Base-by-base conservation (phyloP, 495 filamentous ascomycete species). In the Talaromyces thailandensis region DNA sequence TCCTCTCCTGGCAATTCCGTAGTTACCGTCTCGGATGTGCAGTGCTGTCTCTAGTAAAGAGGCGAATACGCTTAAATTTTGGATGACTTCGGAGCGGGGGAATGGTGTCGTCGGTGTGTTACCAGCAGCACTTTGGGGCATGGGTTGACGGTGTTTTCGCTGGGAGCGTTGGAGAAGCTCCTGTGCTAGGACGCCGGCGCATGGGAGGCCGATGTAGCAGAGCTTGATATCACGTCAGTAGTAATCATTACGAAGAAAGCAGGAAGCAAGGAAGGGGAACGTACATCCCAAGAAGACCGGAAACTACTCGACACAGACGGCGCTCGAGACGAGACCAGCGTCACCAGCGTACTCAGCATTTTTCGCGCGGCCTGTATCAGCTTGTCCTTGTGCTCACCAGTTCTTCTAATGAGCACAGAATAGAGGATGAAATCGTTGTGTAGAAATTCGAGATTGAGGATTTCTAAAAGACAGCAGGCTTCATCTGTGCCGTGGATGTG, bases 381-480 rank as follows among this genome's bases (percentile, higher is more conserved):
- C 31, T 75, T 70, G 8, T 73, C 73, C 37, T 75, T 74, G 24
- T 78, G 69, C 2, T 67, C 63, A 3, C 75, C 70, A 2, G 74
- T 76, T 16, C 74, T 73, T 53, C 79, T 76, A 35, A 76, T 70
- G 23, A 85, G 64, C 5, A 78, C 75, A 8, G 81, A 75, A 56
- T 82, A 77, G 16, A 86, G 69, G 18, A 86, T 70, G 58, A 86
- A 82, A 8, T 80, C 73, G 25, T 82, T 82, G 16, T 84, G 73
- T 1, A 81, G 63, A 60, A 80, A 75, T 5, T 80, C 78, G 0
- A 81, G 69, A 16, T 76, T 73, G 1, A 79, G 11, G 16, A 32
- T 31, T 6, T 45, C 40, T 12, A 50, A 21, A 6, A 48, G 16
- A n/a, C 16, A 24, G n/a, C 16, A 24, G n/a, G 37, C 9, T 16